These are phyloP conservation scores for Alectoria sarmentosa DNA, from an alignment of 495 filamentous ascomycete genomes.

Conservation along the genomic window DNA sequence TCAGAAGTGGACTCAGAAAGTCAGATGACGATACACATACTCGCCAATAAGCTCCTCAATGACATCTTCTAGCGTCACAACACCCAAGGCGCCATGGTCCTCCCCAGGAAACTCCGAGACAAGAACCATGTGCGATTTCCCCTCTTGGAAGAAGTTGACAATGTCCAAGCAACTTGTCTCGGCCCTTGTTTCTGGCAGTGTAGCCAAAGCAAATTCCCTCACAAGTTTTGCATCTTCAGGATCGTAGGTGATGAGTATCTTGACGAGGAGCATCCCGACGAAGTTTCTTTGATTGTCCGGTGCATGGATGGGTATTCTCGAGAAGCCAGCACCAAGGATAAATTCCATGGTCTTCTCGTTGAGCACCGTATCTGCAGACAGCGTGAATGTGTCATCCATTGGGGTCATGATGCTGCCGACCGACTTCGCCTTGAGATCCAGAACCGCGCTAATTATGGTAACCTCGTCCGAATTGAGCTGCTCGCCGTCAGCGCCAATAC, in stretches of 20 bases:
- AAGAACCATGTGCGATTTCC: conserved; percentile 97
- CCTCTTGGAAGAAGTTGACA: conserved; percentile 98
- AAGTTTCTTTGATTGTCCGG: conserved; percentile 80
- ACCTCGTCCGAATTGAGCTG: conserved; percentile 96
- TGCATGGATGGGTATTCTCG: conserved; percentile 87
- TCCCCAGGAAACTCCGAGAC: conserved; percentile 87
- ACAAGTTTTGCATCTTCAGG: conserved; percentile 84
- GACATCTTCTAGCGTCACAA: conserved; percentile 94
- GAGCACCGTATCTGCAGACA: conserved; percentile 85
- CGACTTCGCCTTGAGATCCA: conserved; percentile 93
- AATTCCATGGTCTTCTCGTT: conserved; percentile 89
- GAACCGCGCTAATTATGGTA: conserved; percentile 93
- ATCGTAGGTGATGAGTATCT: conserved; percentile 97
- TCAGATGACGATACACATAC: conserved; percentile 46
- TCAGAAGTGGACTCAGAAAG: conserved; percentile 18
- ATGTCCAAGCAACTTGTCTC: conserved; percentile 97
- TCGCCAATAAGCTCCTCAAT: conserved; percentile 98
- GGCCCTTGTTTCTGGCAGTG: conserved; percentile 86
- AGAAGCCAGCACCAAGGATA: conserved; percentile 90
- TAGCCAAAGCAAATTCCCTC: conserved; percentile 84
- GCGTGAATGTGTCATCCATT: conserved; percentile 92
- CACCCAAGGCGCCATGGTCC: conserved; percentile 80
- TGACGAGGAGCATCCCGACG: conserved; percentile 94
- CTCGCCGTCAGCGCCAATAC: conserved; percentile 75
- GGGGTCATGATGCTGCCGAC: conserved; percentile 97